Evolutionary conservation across 176 grass and related monocot species (phyloP), one percentile per base, ranked within the genome.

Genomic region (Aegilops umbellulata): DNA sequence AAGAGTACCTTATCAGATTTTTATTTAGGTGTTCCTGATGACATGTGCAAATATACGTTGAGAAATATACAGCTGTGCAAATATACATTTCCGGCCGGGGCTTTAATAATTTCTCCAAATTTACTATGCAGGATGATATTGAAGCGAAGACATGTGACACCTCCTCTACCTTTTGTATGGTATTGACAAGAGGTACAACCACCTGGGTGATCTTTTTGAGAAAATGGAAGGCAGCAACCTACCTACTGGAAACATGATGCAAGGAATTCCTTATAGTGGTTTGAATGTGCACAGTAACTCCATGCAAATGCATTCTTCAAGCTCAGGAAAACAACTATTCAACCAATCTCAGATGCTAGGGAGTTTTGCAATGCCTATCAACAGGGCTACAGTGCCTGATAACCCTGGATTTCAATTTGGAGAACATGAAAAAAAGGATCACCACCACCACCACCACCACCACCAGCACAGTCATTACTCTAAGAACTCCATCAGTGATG

Each of bases 151-250:
- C 12, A 12, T 88, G 51, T 8, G 30, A 17, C 10, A 27, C 17
- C 47, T 81, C 22, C 25, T 76, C 6, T 19, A 69, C 66, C 77
- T 66, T 23, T 66, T 83, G 12, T 91, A 81, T 81, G 68, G 81
- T 91, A 24, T 39, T 53, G 61, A 55, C 38, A 77, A 84, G 49
- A 76, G 17, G 49, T 81, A 4, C 22, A 34, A 65, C 64, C 31
- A 10, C 39, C 10, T 30, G 15, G 5, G 62, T 65, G 62, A 70
- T 82, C 70, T 19, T 46, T 85, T 70, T 81, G 82, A 80, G 36
- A 24, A 88, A 77, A 99, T 99, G 97, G 94, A 96, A 90, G 86
- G 90, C 65, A 86, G 30, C n/a, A 92, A 74, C 58, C 44, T 91
- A 66, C 79, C 86, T 32, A 47, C 76, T 68, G 87, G 83, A 82